Evolutionary conservation across 202 grass and related monocot species (phyloP), one percentile per base, ranked within the genome.

Genomic region (Carex arenaria): DNA sequence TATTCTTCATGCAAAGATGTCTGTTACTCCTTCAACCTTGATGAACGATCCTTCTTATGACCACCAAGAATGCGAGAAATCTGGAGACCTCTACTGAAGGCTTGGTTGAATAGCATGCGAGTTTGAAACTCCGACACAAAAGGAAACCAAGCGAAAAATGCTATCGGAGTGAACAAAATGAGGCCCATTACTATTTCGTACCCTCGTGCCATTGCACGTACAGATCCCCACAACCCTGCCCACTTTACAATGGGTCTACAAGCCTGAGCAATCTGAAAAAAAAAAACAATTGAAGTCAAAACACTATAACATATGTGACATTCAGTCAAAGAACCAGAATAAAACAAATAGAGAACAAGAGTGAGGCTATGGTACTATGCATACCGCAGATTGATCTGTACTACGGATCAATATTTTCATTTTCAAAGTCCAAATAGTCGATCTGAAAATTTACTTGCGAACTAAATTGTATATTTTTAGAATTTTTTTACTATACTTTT

Each of bases 71-170:
- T 90, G 73, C 95, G 91, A 1, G 92, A 98, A 63, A 98, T 98
- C 83, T 98, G 95, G 78, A 98, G 85, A 32, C 95, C 90, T 83
- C 95, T 83, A 80, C 95, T 98, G 86, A 98, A 98, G 57, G 95
- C 95, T 84, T 98, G 95, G 87, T 98, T 98, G 89, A 98, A 98
- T 22, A 98, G 85, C 95, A 98, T 98, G 84, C 95, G 88, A 0
- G 95, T 98, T 85, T 98, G 95, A 76, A 98, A 98, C 86, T 98
- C 95, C 0, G 92, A 95, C 59, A 98, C 92, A 64, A 98, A 98
- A 0, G 95, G 95, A 82, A 98, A 98, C 95, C 95, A 98, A 51
- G 95, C 95, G 5, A 98, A 79, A 72, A 94, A 94, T 0, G 95
- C 92, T 5, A 98, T 91, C 2, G 95, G 95, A 8, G 92, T 94